Base-by-base conservation (phyloP, 352 stramenopile genomes). In the Globisporangium spinosum region DNA sequence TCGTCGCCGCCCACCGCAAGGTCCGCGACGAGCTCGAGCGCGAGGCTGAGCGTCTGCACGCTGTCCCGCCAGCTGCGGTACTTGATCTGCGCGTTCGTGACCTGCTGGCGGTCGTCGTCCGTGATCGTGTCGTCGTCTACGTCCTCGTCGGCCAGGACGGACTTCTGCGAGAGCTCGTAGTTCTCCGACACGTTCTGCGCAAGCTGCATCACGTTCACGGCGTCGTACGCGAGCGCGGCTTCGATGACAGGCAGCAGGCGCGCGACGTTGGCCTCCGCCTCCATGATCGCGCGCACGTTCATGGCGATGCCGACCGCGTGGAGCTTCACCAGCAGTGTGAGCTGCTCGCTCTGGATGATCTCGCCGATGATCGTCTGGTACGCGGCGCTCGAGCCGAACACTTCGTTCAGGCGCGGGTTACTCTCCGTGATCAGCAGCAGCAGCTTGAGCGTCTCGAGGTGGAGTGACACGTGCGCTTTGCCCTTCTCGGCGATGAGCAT, bases 371-470 rank as follows among this genome's bases (percentile, higher is more conserved):
- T 80, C 43, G 78, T 76, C 58, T 93, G 86, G 73, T 94, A 94
- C 54, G 71, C 65, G 9, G 75, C 67, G 61, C 82, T 90, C 34
- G 69, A 72, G 64, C 74, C 71, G 55, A 95, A 87, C 22, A 84
- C 57, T 34, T 90, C 84, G 73, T 83, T 94, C 54, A 94, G 70
- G 12, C 80, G 82, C n/a, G 79, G 77, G 58, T 96, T 96, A 58
- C 81, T 83, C 54, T 96, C 89, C 22, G 85, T 90, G 70, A 94
- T 85, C 0, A 94, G 75, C 65, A 95, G 73, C 73, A 96, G 63
- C 63, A 95, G 68, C 70, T 91, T 91, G 35, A 94, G 72, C 63
- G 87, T 87, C 80, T 95, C 89, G 7, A 93, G 29, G 58, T 94
- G 89, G 65, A 95, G 67, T 59, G 70, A 72, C 47, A 58, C 55